phyloP scores from a whole-genome alignment of 148 eudicot species.

The Euryodendron excelsum region DNA sequence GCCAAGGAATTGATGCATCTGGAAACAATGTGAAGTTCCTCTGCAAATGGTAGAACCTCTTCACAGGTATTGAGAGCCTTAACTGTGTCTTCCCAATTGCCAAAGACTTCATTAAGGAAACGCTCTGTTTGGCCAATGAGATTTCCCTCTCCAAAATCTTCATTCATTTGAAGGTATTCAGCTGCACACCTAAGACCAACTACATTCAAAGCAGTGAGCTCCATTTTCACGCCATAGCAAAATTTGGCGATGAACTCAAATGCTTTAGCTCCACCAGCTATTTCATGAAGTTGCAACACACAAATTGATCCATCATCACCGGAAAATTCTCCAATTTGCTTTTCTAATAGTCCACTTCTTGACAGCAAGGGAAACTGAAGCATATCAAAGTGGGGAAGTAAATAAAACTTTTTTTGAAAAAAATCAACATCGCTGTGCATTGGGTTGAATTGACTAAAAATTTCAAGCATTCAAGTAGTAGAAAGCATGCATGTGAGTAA shows the following conservation, averaged over 20 bases:
- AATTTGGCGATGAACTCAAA: constrained; percentile 63
- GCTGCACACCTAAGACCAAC: constrained; percentile 66
- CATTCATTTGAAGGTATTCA: constrained; percentile 67
- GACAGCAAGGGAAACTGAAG: constrained; percentile 66
- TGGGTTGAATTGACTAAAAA: not conserved
- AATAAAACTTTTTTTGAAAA: not conserved
- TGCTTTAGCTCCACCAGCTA: constrained; percentile 68
- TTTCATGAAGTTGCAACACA: constrained; percentile 44
- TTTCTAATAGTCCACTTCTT: constrained; percentile 62
- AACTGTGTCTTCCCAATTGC: constrained; percentile 59
- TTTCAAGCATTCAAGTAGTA: not conserved
- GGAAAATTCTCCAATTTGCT: constrained; percentile 43
- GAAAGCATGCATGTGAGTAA: no score
- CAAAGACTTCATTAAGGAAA: constrained; percentile 58
- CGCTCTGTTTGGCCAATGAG: constrained; percentile 53
- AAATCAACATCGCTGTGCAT: not conserved
- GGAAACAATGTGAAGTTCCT: constrained; percentile 53
- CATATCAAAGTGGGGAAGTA: not conserved
- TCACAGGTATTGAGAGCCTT: constrained; percentile 63
- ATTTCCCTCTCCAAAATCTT: constrained; percentile 70
- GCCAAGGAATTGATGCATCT: constrained; percentile 67
- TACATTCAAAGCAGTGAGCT: constrained; percentile 54
- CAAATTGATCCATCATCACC: constrained; percentile 38
- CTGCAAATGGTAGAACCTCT: constrained; percentile 51
- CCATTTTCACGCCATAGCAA: constrained; percentile 68